Evolutionary conservation across 352 stramenopile genomes (phyloP).

Genomic region (Pythium sukuiense): DNA sequence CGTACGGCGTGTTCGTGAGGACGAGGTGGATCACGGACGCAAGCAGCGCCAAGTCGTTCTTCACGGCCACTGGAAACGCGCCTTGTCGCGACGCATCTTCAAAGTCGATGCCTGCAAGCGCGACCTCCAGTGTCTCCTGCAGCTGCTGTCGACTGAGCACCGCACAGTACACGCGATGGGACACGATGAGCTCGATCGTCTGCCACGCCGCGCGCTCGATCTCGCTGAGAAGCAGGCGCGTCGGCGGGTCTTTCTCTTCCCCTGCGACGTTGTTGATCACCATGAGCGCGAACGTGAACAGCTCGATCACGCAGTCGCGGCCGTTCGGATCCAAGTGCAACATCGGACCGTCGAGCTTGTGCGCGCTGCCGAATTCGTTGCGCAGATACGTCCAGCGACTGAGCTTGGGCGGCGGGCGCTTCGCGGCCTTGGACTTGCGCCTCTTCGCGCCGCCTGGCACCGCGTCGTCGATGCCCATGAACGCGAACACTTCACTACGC

Average conservation of each 20-base stretch:
- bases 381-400: conserved; percentile 61
- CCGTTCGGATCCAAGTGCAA: conserved; percentile 79
- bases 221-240: conserved; percentile 16
- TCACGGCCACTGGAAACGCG: conserved; percentile 11
- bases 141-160: conserved; percentile 53
- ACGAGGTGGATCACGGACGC: conserved; percentile 42
- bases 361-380: conserved; percentile 56
- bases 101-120: conserved; percentile 46
- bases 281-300: conserved; percentile 53
- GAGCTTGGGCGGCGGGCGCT: conserved; percentile 32
- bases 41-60: conserved; percentile 27
- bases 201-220: conserved; percentile 77
- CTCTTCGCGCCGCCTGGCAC: conserved; percentile 15
- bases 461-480: conserved; percentile 26
- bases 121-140: conserved; percentile 57
- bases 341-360: conserved; percentile 47
- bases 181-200: conserved; percentile 50
- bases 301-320: conserved; percentile 50
- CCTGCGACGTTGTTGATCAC: conserved; percentile 46
- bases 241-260: conserved; percentile 31
- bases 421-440: conserved; percentile 29
- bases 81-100: conserved; percentile 18
- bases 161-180: conserved; percentile 69
- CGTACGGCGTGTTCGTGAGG: conserved; percentile 59
- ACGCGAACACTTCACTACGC: conserved; percentile 46